These are phyloP conservation scores for Trichoderma atrobrunneum DNA, from an alignment of 2,329 filamentous ascomycete species.

Conservation along the genomic window DNA sequence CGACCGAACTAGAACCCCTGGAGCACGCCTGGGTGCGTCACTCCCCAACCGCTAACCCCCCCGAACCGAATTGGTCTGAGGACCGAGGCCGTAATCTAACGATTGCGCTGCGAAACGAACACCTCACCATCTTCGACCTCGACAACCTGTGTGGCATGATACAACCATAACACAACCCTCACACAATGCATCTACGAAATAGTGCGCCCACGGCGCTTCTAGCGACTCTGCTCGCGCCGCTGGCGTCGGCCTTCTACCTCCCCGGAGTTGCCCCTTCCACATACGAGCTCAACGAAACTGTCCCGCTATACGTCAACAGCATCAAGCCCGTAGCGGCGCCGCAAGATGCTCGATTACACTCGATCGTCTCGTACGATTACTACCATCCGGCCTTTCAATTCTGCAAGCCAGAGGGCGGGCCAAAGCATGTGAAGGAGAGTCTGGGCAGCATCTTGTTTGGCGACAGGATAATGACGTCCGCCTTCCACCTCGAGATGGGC, in stretches of 20 bases:
- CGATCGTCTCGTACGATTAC: slow-evolving; percentile 95
- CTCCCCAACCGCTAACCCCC: not conserved
- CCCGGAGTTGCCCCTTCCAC: slow-evolving; percentile 93
- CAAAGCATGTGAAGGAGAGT: slow-evolving; percentile 73
- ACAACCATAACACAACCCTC: slow-evolving; percentile 30
- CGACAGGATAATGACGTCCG: slow-evolving; percentile 95
- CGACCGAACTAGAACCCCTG: not conserved
- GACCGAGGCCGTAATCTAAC: not conserved
- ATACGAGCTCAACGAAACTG: slow-evolving; percentile 74
- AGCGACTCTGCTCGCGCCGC: slow-evolving; percentile 47
- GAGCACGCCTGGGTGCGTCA: slow-evolving; percentile 20
- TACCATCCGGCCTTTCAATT: slow-evolving; percentile 87
- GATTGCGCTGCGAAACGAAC: not conserved
- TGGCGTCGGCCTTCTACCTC: slow-evolving; percentile 81
- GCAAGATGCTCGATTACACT: slow-evolving; percentile 77
- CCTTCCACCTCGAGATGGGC: slow-evolving; percentile 84
- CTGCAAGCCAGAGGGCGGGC: slow-evolving; percentile 74
- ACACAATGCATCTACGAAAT: slow-evolving; percentile 45
- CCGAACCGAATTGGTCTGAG: not conserved
- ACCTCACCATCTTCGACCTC: slow-evolving; percentile 2
- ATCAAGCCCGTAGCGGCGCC: slow-evolving; percentile 80
- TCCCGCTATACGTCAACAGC: slow-evolving; percentile 89
- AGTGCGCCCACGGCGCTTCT: slow-evolving; percentile 50
- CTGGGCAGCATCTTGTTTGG: slow-evolving; percentile 96
- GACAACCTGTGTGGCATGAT: slow-evolving; percentile 28